Conservation (phyloP, 2,329 filamentous ascomycete species). For the Epicoccum sorghinum region DNA sequence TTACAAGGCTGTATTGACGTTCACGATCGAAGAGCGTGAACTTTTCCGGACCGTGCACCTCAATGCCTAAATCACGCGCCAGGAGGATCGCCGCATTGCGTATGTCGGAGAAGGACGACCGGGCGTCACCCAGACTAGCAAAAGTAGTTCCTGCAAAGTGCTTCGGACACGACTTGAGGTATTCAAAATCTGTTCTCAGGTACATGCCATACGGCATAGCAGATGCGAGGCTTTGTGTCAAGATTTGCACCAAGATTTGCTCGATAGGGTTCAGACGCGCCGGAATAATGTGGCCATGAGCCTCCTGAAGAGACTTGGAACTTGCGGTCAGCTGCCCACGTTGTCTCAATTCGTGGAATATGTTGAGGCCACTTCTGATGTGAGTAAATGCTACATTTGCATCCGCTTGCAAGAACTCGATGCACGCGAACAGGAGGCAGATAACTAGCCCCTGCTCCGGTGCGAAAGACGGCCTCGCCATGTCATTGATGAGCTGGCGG, state of each 20-base stretch:
- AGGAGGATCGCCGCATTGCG: constrained; percentile 17
- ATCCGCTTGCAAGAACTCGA: constrained; percentile 51
- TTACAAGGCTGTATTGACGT: neutral
- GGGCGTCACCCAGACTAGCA: constrained; percentile 14
- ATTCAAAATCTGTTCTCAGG: constrained; percentile 11
- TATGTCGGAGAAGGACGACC: constrained; percentile 10
- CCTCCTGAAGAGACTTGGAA: neutral
- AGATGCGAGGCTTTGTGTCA: constrained; percentile 19
- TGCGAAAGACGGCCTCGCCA: constrained; percentile 33
- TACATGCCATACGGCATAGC: constrained; percentile 19
- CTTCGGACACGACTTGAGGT: constrained; percentile 2
- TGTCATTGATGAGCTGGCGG: constrained; percentile 32
- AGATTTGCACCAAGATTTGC: constrained; percentile 21
- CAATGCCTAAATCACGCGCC: constrained; percentile 6
- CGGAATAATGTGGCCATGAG: neutral
- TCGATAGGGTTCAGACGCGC: constrained; percentile 12
- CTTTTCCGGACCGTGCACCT: neutral
- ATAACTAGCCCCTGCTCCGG: constrained; percentile 45
- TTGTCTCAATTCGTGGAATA: constrained; percentile 28
- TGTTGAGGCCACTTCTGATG: constrained; percentile 50
- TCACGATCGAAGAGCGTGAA: constrained; percentile 7
- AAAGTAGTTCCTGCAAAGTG: constrained; percentile 7
- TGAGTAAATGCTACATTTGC: constrained; percentile 48
- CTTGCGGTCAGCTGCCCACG: neutral
- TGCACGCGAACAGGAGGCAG: constrained; percentile 50